phyloP scores from a whole-genome alignment of 2,329 filamentous ascomycete species.

The Nigrospora oryzae region DNA sequence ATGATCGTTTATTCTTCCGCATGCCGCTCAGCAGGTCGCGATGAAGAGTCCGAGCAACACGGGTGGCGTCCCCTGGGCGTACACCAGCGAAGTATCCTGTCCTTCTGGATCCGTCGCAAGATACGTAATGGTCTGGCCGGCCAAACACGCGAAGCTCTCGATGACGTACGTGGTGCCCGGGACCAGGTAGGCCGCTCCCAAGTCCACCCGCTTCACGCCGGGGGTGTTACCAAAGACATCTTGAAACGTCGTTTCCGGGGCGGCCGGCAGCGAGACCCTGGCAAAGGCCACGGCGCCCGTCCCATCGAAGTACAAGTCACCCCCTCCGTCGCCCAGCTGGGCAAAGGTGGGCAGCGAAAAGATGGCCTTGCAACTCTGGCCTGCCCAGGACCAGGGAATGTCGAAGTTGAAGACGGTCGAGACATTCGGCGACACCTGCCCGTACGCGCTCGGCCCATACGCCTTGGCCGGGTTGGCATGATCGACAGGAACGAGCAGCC shows the following conservation, averaged over 20 bases:
- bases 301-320: conserved; percentile 42
- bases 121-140: conserved; percentile 39
- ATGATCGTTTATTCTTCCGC: no score
- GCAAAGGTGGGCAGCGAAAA: conserved; percentile 56
- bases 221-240: conserved; percentile 34
- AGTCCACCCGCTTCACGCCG: conserved; percentile 17
- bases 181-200: conserved; percentile 31
- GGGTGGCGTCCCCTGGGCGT: conserved; percentile 55
- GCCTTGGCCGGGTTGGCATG: conserved; percentile 40
- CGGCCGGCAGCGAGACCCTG: conserved; percentile 35
- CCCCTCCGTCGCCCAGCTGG: conserved; percentile 39
- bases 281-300: conserved; percentile 42
- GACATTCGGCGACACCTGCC: conserved; percentile 41
- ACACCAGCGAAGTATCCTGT: conserved; percentile 42
- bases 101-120: conserved; percentile 34
- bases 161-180: conserved; percentile 47
- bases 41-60: conserved; percentile 26
- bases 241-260: conserved; percentile 39
- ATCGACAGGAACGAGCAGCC: conserved; percentile 44
- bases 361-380: conserved; percentile 52
- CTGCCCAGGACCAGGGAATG: conserved; percentile 42
- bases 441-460: conserved; percentile 45
- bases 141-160: conserved; percentile 41
- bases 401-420: conserved; percentile 64
- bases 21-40: conserved; percentile 15